Base-by-base conservation (phyloP, 2,329 filamentous ascomycete species). In the Cordyceps farinosa region DNA sequence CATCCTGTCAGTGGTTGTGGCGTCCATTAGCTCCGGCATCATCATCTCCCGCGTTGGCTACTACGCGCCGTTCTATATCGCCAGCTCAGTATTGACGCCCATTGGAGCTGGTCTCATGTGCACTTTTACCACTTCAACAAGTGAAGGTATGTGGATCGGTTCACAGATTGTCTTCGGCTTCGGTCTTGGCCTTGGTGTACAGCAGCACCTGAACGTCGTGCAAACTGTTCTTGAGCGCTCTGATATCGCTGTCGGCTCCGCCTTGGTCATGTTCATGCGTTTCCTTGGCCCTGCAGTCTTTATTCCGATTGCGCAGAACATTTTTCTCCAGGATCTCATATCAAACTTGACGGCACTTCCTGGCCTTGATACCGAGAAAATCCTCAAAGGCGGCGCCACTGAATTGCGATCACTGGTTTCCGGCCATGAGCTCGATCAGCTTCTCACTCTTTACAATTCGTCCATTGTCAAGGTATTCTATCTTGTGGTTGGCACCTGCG, bases 281-380 rank as follows among this genome's bases (percentile, higher is more conserved):
- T 74, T 71, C 0, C 66, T 77, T 0, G 74, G 74, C 32, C 73
- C 74, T 8, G 70, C 75, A 6, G 63, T 83, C 0, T 83, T 82
- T 62, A 74, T 83, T 27, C 76, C 77, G 2, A 73, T 81, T 22
- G 81, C 73, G 0, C 76, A 83, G 64, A 78, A 76, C 55, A 74
- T 83, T 7, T 82, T 83, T 65, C 75, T 75, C 40, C 80, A 80
- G 63, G 67, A 72, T n/a, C 72, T 84, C 0, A 67, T 77, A 3
- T 62, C 69, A 5, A 70, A 77, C n/a, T 63, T 81, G 5, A 65
- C 65, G 3, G 65, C 67, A 30, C 68, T 74, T 10, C 77, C 76
- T 0, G 62, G 44, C 0, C 51, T 78, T 29, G 66, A 75, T 54
- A 67, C 73, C 3, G 8, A 53, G 1, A 40, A 63, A 2, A 67